Conservation (phyloP, 768 basidiomycete species). For the Rubroboletus pulcherrimus region DNA sequence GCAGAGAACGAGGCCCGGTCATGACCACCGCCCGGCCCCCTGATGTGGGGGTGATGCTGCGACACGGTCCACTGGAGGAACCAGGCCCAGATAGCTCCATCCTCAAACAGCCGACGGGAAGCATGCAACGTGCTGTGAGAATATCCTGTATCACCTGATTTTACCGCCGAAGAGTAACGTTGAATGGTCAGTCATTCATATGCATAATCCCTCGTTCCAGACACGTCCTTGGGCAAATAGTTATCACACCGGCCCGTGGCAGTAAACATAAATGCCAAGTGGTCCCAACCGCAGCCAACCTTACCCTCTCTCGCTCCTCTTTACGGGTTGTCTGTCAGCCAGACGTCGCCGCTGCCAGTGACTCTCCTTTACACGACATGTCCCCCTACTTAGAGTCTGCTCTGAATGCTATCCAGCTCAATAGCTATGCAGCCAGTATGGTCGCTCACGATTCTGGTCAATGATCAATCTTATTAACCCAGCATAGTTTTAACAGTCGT, state of each 20-base stretch:
- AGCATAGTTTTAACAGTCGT: slow-evolving; percentile 3
- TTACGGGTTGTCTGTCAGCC: not conserved
- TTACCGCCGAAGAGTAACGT: not conserved
- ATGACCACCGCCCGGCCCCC: no score
- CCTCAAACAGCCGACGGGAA: no score
- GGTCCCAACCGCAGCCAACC: no score
- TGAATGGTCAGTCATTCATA: not conserved
- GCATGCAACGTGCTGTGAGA: no score
- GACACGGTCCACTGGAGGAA: no score
- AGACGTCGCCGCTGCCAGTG: not conserved
- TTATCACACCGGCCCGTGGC: not conserved
- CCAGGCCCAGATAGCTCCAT: no score
- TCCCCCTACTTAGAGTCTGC: not conserved
- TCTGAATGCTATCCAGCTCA: not conserved
- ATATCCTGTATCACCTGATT: not conserved
- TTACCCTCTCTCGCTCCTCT: not conserved
- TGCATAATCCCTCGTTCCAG: not conserved
- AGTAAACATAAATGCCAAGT: not conserved
- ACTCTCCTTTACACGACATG: not conserved
- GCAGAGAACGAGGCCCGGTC: no score
- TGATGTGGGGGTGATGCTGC: no score
- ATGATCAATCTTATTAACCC: not conserved
- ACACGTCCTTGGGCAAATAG: not conserved
- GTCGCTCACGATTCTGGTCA: not conserved
- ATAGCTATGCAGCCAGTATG: not conserved